A percentile compares a stretch with the other conserved stretches of the same genome.
Conservation (phyloP, 495 filamentous ascomycete species). For the Usnea hakonensis region DNA sequence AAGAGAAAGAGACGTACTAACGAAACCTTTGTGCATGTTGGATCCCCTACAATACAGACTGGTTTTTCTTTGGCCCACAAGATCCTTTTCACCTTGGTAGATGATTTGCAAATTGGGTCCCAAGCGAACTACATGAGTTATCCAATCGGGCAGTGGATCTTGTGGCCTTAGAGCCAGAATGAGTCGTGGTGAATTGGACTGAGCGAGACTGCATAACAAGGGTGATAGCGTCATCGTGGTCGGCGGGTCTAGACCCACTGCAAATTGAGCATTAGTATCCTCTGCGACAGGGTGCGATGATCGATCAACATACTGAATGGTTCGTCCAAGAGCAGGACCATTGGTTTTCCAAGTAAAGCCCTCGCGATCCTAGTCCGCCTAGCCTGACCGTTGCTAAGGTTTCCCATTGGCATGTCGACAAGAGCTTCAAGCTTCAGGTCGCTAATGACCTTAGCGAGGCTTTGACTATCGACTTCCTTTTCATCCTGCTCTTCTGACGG, state of each 20-base stretch:
- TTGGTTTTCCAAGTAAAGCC: conserved; percentile 68
- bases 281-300: not conserved
- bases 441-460: conserved; percentile 50
- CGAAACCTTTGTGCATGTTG: no score
- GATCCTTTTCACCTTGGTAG: conserved; percentile 47
- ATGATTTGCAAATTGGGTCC: conserved; percentile 52
- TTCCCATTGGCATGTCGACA: conserved; percentile 71
- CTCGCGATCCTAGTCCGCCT: conserved; percentile 80
- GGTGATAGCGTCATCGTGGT: conserved; percentile 60
- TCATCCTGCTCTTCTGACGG: conserved; percentile 48
- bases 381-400: conserved; percentile 88
- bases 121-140: conserved; percentile 69
- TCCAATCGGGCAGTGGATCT: conserved; percentile 81
- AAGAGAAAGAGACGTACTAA: not conserved
- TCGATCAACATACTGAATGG: conserved; percentile 62
- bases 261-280: conserved; percentile 11
- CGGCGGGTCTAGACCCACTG: conserved; percentile 82
- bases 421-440: conserved; percentile 59
- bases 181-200: conserved; percentile 57
- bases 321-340: conserved; percentile 82
- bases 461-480: conserved; percentile 34
- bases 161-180: conserved; percentile 74
- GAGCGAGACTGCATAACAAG: conserved; percentile 58
- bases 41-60: no score
- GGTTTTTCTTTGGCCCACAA: conserved; percentile 32